Percentiles rank a stretch among this genome's conserved stretches.
Evolutionary conservation across 2,329 filamentous ascomycete genomes (phyloP).

Genomic region (Colletotrichum sp.): DNA sequence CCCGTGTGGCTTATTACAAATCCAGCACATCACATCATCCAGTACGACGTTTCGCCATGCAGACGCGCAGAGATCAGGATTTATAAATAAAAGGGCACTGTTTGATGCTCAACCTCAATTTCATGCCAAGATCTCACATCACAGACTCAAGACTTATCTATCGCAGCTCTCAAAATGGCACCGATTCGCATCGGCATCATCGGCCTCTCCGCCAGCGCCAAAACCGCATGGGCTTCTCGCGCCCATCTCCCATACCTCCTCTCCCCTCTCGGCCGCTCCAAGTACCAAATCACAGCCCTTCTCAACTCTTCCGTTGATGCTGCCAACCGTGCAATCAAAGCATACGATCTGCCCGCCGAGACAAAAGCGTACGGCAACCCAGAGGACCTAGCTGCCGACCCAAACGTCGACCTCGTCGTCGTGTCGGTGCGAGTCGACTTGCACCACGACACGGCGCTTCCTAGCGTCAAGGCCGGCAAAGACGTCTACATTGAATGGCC

Average conservation of each 20-base stretch:
- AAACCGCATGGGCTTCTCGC: slow-evolving; percentile 57
- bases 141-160: background rate
- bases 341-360: slow-evolving; percentile 43
- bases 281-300: slow-evolving; percentile 56
- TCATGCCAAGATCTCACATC: background rate
- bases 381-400: slow-evolving; percentile 51
- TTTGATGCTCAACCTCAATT: background rate
- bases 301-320: slow-evolving; percentile 54
- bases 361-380: slow-evolving; percentile 56
- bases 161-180: background rate
- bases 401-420: slow-evolving; percentile 59
- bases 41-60: background rate
- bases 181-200: slow-evolving; percentile 61
- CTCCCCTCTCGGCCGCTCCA: slow-evolving; percentile 42
- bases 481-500: slow-evolving; percentile 64
- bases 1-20: background rate
- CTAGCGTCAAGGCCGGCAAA: slow-evolving; percentile 58
- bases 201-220: slow-evolving; percentile 59
- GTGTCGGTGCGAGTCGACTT: slow-evolving; percentile 59
- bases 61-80: accelerated
- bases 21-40: background rate
- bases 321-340: slow-evolving; percentile 45
- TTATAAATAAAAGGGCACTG: background rate
- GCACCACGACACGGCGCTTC: slow-evolving; percentile 50
- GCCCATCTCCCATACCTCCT: slow-evolving; percentile 67